Evolutionary conservation across 1,139 yeast genomes (phyloP).

Genomic region (Yamadazyma triangularis): DNA sequence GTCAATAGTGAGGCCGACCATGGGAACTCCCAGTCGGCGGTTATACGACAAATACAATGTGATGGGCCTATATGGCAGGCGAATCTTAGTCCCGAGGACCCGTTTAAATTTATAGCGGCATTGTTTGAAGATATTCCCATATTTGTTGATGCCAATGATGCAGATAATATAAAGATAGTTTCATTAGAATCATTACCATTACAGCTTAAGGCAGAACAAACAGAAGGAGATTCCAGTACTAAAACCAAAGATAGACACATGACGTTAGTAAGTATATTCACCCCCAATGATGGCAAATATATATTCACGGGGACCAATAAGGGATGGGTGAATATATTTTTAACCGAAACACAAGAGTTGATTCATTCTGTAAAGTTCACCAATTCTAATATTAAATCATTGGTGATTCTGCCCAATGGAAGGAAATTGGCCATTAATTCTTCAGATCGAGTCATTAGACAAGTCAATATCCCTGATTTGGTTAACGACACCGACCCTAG

Average conservation of each 20-base stretch:
- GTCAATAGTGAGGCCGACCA: constrained; percentile 20
- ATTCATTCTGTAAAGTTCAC: constrained; percentile 55
- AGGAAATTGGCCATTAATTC: constrained; percentile 71
- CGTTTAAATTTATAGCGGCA: constrained; percentile 41
- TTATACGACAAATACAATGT: constrained; percentile 45
- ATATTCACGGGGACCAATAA: constrained; percentile 74
- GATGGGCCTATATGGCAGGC: constrained; percentile 76
- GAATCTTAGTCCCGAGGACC: constrained; percentile 49
- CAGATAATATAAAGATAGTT: constrained; percentile 21
- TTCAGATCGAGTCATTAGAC: constrained; percentile 79
- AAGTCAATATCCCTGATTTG: constrained; percentile 53
- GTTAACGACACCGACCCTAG: constrained; percentile 22
- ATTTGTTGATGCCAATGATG: constrained; percentile 43
- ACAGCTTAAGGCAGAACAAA: constrained; percentile 17
- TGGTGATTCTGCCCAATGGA: constrained; percentile 64
- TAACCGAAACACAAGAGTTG: constrained; percentile 21
- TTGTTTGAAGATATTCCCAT: constrained; percentile 53
- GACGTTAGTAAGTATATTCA: constrained; percentile 32
- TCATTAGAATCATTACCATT: constrained; percentile 18
- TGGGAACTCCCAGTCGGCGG: constrained; percentile 14
- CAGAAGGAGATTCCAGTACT: too few species aligned
- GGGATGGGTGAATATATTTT: constrained; percentile 65
- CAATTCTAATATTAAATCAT: constrained; percentile 66
- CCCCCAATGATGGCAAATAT: constrained; percentile 42
- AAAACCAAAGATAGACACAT: constrained; percentile 27